phyloP scores from a whole-genome alignment of 1,284 basidiomycete genomes.

The Malassezia globosa region DNA sequence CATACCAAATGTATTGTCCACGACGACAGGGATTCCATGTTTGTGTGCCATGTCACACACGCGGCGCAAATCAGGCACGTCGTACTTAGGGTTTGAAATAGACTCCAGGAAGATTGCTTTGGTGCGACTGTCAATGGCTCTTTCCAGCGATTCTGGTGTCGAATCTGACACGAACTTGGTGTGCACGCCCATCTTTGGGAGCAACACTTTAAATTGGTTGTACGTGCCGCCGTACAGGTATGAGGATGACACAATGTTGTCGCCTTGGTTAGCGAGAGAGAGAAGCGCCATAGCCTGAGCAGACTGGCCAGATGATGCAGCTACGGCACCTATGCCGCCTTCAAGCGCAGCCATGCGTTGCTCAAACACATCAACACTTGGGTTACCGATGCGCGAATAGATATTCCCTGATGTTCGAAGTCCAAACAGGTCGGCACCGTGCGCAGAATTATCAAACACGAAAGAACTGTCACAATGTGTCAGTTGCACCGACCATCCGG shows the following conservation, averaged over 20 bases:
- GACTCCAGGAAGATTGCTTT: slow-evolving; percentile 62
- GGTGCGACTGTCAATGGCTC: slow-evolving; percentile 50
- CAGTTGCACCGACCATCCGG: neutral
- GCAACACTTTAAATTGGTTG: slow-evolving; percentile 66
- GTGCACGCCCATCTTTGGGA: slow-evolving; percentile 66
- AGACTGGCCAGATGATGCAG: slow-evolving; percentile 65
- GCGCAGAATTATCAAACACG: slow-evolving; percentile 49
- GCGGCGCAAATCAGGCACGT: slow-evolving; percentile 60
- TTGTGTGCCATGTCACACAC: slow-evolving; percentile 69
- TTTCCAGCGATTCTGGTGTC: slow-evolving; percentile 58
- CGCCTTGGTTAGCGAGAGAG: slow-evolving; percentile 59
- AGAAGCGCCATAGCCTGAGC: slow-evolving; percentile 65
- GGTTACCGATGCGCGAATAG: slow-evolving; percentile 60
- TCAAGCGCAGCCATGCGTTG: slow-evolving; percentile 71
- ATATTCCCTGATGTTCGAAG: slow-evolving; percentile 58
- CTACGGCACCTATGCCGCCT: slow-evolving; percentile 68
- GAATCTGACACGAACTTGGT: slow-evolving; percentile 64
- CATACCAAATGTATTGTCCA: slow-evolving; percentile 83
- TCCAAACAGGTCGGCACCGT: slow-evolving; percentile 71
- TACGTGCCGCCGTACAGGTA: slow-evolving; percentile 55
- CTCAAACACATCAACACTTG: slow-evolving; percentile 75
- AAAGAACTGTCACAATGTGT: slow-evolving; percentile 29
- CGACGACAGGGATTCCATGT: slow-evolving; percentile 64
- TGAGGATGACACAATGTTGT: slow-evolving; percentile 64
- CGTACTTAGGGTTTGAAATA: slow-evolving; percentile 72